phyloP scores from a whole-genome alignment of 2,329 filamentous ascomycete genomes.

The Stemphylium beticola region DNA sequence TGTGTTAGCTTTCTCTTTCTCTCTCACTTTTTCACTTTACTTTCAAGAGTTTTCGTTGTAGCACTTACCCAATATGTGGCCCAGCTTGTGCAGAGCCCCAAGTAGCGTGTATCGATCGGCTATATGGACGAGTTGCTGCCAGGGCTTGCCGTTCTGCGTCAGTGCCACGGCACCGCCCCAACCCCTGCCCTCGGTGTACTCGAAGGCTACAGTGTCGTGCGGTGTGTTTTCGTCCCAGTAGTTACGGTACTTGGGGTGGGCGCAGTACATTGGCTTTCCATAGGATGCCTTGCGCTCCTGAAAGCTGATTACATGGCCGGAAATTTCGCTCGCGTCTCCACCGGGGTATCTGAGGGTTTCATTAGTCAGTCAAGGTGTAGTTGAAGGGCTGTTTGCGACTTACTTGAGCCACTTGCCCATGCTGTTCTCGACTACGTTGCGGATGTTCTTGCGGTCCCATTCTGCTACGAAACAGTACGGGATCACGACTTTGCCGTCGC shows the following conservation, averaged over 20 bases:
- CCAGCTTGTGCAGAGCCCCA: neutral
- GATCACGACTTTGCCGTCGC: neutral
- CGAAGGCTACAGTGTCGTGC: constrained; percentile 2
- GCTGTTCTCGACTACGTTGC: neutral
- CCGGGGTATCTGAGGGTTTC: neutral
- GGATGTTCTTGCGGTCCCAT: neutral
- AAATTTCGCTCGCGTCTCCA: neutral
- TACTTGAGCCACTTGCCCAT: constrained; percentile 3
- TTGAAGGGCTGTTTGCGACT: neutral
- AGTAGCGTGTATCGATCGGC: neutral
- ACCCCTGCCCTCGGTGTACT: neutral
- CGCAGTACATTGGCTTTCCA: neutral
- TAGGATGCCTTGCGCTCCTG: neutral
- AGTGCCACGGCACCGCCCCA: constrained; percentile 4
- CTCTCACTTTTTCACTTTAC: too few relatives aligned
- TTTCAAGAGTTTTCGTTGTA: too few relatives aligned
- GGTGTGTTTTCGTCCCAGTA: neutral
- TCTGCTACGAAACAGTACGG: constrained; percentile 1
- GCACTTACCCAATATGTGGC: constrained; percentile 1
- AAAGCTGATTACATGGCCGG: constrained; percentile 4
- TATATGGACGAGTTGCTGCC: neutral
- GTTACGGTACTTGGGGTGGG: neutral
- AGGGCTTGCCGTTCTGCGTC: neutral
- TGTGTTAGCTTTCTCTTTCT: neutral
- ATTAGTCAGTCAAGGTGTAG: neutral